Base-by-base conservation (phyloP, 2,329 filamentous ascomycete species). In the Colletotrichum cereale region DNA sequence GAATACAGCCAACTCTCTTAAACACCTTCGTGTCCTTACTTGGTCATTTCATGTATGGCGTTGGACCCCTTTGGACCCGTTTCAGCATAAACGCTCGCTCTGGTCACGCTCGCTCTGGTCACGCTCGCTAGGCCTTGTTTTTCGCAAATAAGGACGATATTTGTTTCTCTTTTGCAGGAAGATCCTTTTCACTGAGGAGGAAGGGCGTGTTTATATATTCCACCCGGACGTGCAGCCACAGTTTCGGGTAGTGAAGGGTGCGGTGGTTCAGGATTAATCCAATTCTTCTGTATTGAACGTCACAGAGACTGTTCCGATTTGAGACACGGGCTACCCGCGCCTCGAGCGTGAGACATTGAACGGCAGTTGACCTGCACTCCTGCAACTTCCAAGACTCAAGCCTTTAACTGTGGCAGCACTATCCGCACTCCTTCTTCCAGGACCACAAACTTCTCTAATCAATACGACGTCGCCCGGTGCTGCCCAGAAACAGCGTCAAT, bases 1-100 rank as follows among this genome's bases (percentile, higher is more conserved):
- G 88, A 79, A 69, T 21, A 48, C n/a, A 29, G 50, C n/a, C 38
- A 36, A n/a, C 16, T 12, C 24, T 47, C 44, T 31, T 16, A 16
- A 44, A 21, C 16, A 24, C 42, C 52, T 21, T 16, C n/a, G n/a
- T 29, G 26, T 26, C 31, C 24, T 56, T 34, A 31, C 52, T 57
- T 73, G 31, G 57, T 71, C 62, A 61, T 63, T 67, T 65, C 42
- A 53, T 50, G 48, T 73, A 67, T 75, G 78, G 79, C 79, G 78
- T 80, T 80, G 75, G 72, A 70, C 38, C 29, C 44, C 31, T 67
- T 62, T 48, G 71, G 53, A 57, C 62, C 73, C 55, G 56, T 71
- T 73, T 74, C 53, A 47, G 72, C 52, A 66, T 66, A 50, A 56
- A 72, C 72, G 61, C 50, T 68, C 68, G 68, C 55, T 73, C 62